Evolutionary conservation across 2,329 filamentous ascomycete species (phyloP).

Genomic region (Hymenoscyphus fraxineus): DNA sequence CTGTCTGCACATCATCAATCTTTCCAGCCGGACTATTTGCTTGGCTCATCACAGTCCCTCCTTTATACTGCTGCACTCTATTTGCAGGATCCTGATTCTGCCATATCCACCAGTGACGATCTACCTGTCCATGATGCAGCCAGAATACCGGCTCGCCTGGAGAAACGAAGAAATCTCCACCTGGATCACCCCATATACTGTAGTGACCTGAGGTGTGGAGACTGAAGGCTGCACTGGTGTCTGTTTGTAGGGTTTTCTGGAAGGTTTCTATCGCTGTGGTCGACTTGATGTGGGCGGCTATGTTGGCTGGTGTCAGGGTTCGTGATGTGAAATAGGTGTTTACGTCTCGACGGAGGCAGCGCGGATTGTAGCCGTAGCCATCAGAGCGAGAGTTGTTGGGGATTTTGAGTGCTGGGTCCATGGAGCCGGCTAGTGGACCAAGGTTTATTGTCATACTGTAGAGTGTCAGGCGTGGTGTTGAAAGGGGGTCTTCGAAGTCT

Average conservation of each 20-base stretch:
- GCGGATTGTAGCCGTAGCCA: slow-evolving; percentile 37
- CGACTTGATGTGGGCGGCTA: slow-evolving; percentile 11
- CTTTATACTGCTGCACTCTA: slow-evolving; percentile 18
- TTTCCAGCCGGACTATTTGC: slow-evolving; percentile 16
- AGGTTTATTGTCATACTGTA: slow-evolving; percentile 36
- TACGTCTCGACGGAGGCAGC: slow-evolving; percentile 42
- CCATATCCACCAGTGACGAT: slow-evolving; percentile 23
- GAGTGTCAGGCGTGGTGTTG: not conserved
- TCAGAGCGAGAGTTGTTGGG: slow-evolving; percentile 9
- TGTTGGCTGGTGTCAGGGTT: slow-evolving; percentile 6
- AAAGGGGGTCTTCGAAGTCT: not conserved
- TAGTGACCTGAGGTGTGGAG: slow-evolving; percentile 13
- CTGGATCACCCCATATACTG: slow-evolving; percentile 14
- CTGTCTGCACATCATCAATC: slow-evolving; percentile 17
- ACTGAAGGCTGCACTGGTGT: slow-evolving; percentile 5
- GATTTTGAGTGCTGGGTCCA: slow-evolving; percentile 16
- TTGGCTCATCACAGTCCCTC: slow-evolving; percentile 18
- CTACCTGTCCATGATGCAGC: slow-evolving; percentile 16
- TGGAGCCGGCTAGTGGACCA: slow-evolving; percentile 43
- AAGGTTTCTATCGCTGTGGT: slow-evolving; percentile 6
- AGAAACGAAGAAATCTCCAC: slow-evolving; percentile 13
- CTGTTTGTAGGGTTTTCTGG: slow-evolving; percentile 6
- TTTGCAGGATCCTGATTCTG: slow-evolving; percentile 19
- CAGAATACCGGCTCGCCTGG: slow-evolving; percentile 11
- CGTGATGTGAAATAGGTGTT: slow-evolving; percentile 12